A percentile compares a stretch with the other conserved stretches of the same genome.
These are phyloP conservation scores for Elaeis oleifera DNA, from an alignment of 202 grass and related monocot genomes.

Conservation along the genomic window DNA sequence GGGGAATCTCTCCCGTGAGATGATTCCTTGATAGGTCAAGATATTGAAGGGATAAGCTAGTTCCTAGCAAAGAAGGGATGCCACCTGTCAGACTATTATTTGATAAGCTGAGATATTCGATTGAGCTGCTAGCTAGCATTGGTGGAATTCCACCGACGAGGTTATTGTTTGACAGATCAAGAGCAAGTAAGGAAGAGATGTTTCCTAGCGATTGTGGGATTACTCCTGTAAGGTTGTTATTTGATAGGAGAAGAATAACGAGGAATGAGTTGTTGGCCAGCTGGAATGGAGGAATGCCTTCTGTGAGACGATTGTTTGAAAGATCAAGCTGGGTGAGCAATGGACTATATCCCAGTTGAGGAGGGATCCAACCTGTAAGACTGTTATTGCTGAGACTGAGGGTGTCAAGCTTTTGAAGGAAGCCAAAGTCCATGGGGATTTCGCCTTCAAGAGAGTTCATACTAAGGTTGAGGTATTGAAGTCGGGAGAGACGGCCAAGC, in stretches of 20 bases:
- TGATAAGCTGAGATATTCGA: neutral
- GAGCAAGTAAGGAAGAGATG: too few species aligned
- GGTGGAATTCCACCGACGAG: too few species aligned
- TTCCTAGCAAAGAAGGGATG: too few species aligned
- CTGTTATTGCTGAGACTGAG: neutral
- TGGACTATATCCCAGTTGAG: constrained; percentile 11
- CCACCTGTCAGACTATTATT: too few species aligned
- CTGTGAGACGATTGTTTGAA: constrained; percentile 23
- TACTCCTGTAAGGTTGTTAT: too few species aligned
- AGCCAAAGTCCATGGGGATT: neutral
- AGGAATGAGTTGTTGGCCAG: constrained; percentile 7
- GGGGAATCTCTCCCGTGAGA: too few species aligned
- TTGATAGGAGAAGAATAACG: too few species aligned
- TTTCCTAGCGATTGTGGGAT: too few species aligned
- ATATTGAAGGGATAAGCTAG: too few species aligned
- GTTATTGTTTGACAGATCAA: too few species aligned
- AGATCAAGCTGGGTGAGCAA: constrained; percentile 8
- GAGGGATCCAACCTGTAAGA: constrained; percentile 7
- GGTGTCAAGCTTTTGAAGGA: too few species aligned
- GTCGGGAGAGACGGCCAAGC: constrained; percentile 16
- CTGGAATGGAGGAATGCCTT: constrained; percentile 17
- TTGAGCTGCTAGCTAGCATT: neutral
- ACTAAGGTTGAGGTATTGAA: constrained; percentile 31
- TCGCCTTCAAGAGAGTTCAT: constrained; percentile 14
- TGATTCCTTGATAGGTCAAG: too few species aligned